phyloP scores from a whole-genome alignment of 768 basidiomycete species.

The Strobilomyces dryophilus region DNA sequence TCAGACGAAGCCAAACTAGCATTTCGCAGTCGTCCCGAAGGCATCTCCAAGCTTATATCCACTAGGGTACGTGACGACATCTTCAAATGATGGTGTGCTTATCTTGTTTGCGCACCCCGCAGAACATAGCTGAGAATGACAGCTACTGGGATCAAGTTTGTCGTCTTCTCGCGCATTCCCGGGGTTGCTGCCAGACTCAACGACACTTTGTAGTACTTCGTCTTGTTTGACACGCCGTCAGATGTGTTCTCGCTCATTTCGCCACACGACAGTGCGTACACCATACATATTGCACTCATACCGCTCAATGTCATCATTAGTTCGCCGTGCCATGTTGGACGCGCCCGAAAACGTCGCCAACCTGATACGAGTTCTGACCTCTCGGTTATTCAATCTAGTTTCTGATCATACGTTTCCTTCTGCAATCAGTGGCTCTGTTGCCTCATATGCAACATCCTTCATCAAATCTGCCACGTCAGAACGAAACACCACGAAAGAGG shows the following conservation, averaged over 20 bases:
- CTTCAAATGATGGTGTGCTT: not conserved
- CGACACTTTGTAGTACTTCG: slow-evolving; percentile 54
- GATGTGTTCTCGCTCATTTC: slow-evolving; percentile 90
- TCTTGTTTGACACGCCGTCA: slow-evolving; percentile 83
- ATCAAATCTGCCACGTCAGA: slow-evolving; percentile 56
- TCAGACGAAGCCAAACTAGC: slow-evolving; percentile 88
- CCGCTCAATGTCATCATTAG: slow-evolving; percentile 36
- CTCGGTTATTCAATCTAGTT: slow-evolving; percentile 68
- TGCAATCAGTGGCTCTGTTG: slow-evolving; percentile 47
- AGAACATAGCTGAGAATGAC: slow-evolving; percentile 76
- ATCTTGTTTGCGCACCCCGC: slow-evolving; percentile 6
- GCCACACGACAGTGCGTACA: slow-evolving; percentile 71
- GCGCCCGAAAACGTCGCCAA: slow-evolving; percentile 87
- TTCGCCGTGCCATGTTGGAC: slow-evolving; percentile 74
- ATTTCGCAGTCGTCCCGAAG: slow-evolving; percentile 78
- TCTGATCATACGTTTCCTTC: slow-evolving; percentile 80
- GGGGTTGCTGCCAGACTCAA: not conserved
- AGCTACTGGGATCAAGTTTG: slow-evolving; percentile 89
- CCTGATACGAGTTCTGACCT: slow-evolving; percentile 66
- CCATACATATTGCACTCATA: not conserved
- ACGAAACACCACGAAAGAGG: slow-evolving; percentile 77
- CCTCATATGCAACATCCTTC: slow-evolving; percentile 66
- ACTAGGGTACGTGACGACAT: slow-evolving; percentile 53
- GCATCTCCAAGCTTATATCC: slow-evolving; percentile 71
- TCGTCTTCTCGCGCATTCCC: not conserved